A percentile compares a stretch with the other conserved stretches of the same genome.
Evolutionary conservation across 1,284 basidiomycete genomes (phyloP).

Genomic region (Pseudozyma pruni): DNA sequence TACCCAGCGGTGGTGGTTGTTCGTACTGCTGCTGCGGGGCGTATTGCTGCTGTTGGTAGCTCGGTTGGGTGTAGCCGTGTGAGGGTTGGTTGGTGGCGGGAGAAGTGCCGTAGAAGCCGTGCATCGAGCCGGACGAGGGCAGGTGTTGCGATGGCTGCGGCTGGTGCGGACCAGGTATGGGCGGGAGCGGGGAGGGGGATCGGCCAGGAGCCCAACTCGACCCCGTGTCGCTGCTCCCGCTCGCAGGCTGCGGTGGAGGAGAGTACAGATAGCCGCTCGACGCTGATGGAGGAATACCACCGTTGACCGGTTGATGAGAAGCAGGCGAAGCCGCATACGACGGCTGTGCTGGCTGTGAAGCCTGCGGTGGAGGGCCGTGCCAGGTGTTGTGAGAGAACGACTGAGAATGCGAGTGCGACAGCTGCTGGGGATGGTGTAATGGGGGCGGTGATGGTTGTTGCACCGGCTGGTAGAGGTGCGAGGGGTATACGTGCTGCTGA

Average conservation of each 20-base stretch:
- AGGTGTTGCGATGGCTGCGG: conserved; percentile 14
- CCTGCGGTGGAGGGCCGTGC: conserved; percentile 19
- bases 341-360: conserved; percentile 8
- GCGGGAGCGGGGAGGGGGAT: conserved; percentile 32
- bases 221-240: background rate
- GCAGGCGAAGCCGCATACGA: conserved; percentile 13
- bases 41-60: background rate
- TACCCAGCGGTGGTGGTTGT: background rate
- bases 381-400: conserved; percentile 28
- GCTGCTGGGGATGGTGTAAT: conserved; percentile 23
- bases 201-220: conserved; percentile 17
- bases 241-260: conserved; percentile 7
- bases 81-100: conserved; percentile 5
- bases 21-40: conserved; percentile 7
- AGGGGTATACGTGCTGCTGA: conserved; percentile 17
- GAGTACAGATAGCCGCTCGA: conserved; percentile 40
- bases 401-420: conserved; percentile 17
- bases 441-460: conserved; percentile 39
- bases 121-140: conserved; percentile 4
- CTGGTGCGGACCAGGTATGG: conserved; percentile 17
- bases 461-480: conserved; percentile 31
- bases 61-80: conserved; percentile 6
- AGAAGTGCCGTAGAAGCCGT: conserved; percentile 11
- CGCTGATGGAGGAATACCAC: conserved; percentile 8
- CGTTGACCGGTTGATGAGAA: conserved; percentile 6